Evolutionary conservation across 176 grass and related monocot genomes (phyloP).

Genomic region (Areca catechu): DNA sequence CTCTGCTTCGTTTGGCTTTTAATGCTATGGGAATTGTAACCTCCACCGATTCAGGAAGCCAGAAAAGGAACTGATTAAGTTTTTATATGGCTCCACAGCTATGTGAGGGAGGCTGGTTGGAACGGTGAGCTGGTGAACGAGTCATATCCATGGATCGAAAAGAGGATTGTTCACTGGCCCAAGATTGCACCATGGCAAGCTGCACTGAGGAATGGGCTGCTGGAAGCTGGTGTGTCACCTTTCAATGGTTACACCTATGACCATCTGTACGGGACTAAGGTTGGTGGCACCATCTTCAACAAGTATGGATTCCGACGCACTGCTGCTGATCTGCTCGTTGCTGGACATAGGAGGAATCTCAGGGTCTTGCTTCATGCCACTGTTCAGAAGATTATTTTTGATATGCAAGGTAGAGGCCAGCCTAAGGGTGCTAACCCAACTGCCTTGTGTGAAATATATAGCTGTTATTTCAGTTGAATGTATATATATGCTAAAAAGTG

Average conservation of each 20-base stretch:
- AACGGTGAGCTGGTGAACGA: slow-evolving; percentile 60
- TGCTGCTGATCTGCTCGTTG: slow-evolving; percentile 62
- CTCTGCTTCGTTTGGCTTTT: too few relatives aligned
- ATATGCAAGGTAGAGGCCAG: slow-evolving; percentile 27
- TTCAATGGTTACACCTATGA: slow-evolving; percentile 88
- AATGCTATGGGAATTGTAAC: too few relatives aligned
- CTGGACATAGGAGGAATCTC: slow-evolving; percentile 49
- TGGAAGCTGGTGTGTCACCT: slow-evolving; percentile 60
- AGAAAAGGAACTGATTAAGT: too few relatives aligned
- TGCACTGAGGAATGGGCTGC: slow-evolving; percentile 48
- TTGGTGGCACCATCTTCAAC: slow-evolving; percentile 76
- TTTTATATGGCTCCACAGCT: slow-evolving; percentile 29
- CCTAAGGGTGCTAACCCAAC: too few relatives aligned
- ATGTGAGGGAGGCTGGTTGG: slow-evolving; percentile 53
- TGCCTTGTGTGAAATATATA: too few relatives aligned
- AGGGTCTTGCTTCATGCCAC: slow-evolving; percentile 66
- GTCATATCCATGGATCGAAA: slow-evolving; percentile 73
- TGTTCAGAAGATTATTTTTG: slow-evolving; percentile 55
- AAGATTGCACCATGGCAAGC: slow-evolving; percentile 69
- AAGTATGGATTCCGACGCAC: slow-evolving; percentile 62
- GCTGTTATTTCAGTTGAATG: too few relatives aligned
- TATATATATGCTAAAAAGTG: too few relatives aligned
- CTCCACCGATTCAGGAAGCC: too few relatives aligned
- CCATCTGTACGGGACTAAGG: slow-evolving; percentile 72
- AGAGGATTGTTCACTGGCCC: slow-evolving; percentile 68